Evolutionary conservation across 139 green algal species (phyloP).

Genomic region (Picochlorum sp.): DNA sequence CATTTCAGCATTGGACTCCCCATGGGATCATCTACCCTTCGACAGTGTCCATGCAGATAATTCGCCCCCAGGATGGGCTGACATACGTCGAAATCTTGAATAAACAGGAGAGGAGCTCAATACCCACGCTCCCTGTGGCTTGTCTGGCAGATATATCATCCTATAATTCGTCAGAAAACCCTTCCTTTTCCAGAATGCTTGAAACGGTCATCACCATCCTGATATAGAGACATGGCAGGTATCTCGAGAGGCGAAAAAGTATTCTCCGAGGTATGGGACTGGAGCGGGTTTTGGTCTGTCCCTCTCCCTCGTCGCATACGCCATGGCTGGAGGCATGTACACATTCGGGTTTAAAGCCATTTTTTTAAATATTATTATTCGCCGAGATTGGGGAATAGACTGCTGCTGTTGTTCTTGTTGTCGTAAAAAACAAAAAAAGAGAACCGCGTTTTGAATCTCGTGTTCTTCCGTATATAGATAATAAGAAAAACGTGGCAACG

Average conservation of each 20-base stretch:
- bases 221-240: conserved; percentile 39
- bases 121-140: conserved; percentile 40
- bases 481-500: no score
- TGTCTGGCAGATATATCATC: conserved; percentile 67
- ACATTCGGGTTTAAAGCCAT: not conserved
- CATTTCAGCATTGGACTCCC: conserved; percentile 61
- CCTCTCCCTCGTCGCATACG: not conserved
- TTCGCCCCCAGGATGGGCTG: conserved; percentile 94
- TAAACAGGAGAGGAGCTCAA: conserved; percentile 80
- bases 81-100: conserved; percentile 73
- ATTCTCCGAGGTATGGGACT: conserved; percentile 51
- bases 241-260: conserved; percentile 44
- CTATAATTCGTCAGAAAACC: conserved; percentile 56
- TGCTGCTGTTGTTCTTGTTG: no score
- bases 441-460: no score
- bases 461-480: no score
- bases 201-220: conserved; percentile 46
- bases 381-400: no score
- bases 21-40: conserved; percentile 44
- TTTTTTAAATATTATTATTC: no score
- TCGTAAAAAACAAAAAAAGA: no score
- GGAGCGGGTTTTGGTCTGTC: conserved; percentile 28
- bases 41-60: conserved; percentile 71
- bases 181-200: conserved; percentile 37
- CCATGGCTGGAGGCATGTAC: not conserved